A percentile compares a stretch with the other conserved stretches of the same genome.
Evolutionary conservation across 1,284 basidiomycete species (phyloP).

Genomic region (Wolfiporia cocos): DNA sequence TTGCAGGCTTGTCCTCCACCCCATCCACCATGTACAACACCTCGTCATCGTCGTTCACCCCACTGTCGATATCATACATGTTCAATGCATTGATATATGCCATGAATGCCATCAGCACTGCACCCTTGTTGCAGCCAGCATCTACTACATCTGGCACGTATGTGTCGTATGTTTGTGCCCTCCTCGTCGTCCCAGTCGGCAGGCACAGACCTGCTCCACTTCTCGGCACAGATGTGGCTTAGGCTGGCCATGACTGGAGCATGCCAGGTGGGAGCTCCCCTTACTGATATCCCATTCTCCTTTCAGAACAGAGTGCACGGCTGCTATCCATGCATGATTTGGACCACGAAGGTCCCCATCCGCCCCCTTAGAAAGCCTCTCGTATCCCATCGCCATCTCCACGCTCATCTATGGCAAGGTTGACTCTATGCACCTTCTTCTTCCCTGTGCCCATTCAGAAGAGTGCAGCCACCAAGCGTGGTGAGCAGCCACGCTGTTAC

Average conservation of each 20-base stretch:
- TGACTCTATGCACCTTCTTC: too few relatives aligned
- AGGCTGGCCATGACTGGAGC: slow-evolving; percentile 41
- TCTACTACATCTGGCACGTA: not conserved
- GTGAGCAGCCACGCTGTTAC: too few relatives aligned
- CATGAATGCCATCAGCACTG: not conserved
- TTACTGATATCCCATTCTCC: too few relatives aligned
- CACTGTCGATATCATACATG: not conserved
- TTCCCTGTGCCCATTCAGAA: too few relatives aligned
- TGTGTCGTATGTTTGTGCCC: slow-evolving; percentile 8
- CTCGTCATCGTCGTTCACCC: not conserved
- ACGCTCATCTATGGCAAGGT: too few relatives aligned
- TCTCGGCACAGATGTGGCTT: slow-evolving; percentile 47
- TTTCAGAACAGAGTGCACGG: too few relatives aligned
- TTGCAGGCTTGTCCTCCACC: not conserved
- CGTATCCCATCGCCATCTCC: too few relatives aligned
- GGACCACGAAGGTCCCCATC: too few relatives aligned
- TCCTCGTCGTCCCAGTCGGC: slow-evolving; percentile 6
- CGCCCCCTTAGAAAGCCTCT: too few relatives aligned
- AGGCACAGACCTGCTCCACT: slow-evolving; percentile 32
- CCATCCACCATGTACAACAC: not conserved
- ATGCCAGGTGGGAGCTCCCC: slow-evolving; percentile 35
- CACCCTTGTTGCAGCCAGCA: not conserved
- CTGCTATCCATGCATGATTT: too few relatives aligned
- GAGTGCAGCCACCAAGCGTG: too few relatives aligned
- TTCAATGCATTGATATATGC: too few relatives aligned